Evolutionary conservation across 2,329 filamentous ascomycete species (phyloP).

Genomic region (Penicillium hordei): DNA sequence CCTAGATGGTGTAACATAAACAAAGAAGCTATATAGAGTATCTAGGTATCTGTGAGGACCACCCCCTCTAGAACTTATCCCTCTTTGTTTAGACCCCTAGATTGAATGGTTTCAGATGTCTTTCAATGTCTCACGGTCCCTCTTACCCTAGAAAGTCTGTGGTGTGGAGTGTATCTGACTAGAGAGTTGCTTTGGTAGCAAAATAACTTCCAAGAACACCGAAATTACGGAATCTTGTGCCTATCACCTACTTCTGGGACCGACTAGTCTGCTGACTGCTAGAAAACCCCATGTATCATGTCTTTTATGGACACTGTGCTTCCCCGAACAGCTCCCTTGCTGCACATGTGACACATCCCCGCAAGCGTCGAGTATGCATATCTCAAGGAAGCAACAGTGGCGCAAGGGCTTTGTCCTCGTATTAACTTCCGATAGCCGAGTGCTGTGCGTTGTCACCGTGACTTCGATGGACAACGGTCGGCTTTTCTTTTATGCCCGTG

Average conservation of each 20-base stretch:
- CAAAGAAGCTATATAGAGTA: background rate
- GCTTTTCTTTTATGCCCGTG: background rate
- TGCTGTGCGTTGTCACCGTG: background rate
- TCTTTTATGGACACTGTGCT: background rate
- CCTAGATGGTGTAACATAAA: background rate
- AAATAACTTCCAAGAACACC: background rate
- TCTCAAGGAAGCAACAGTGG: background rate
- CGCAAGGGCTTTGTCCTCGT: conserved; percentile 1
- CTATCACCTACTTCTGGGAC: background rate
- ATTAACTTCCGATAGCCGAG: background rate
- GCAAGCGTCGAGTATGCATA: background rate
- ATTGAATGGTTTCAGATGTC: background rate
- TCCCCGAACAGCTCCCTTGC: background rate
- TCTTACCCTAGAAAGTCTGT: background rate
- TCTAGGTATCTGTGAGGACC: background rate
- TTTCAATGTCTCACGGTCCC: background rate
- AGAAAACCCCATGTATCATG: background rate
- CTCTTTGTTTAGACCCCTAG: background rate
- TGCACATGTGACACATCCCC: conserved; percentile 1
- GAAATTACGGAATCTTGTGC: background rate
- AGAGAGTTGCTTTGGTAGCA: background rate
- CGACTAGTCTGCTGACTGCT: no score
- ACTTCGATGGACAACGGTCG: background rate
- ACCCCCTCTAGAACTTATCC: background rate
- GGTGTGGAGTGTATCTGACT: no score